Conservation (phyloP, 2,329 filamentous ascomycete genomes). For the Pseudocercospora macadamiae region DNA sequence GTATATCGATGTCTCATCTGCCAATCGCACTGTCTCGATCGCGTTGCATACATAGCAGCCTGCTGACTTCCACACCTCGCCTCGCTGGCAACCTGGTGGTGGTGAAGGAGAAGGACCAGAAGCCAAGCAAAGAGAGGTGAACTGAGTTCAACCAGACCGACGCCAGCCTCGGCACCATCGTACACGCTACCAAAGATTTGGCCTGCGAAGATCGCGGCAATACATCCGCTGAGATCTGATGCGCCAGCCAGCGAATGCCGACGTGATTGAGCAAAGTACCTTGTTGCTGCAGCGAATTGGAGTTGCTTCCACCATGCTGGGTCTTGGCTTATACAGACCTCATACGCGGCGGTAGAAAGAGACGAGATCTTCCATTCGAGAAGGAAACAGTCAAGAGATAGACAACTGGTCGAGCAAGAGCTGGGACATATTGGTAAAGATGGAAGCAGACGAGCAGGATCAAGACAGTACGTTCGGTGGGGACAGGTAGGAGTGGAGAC, state of each 20-base stretch:
- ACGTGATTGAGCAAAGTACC: neutral
- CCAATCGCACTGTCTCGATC: neutral
- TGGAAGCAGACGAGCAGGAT: conserved; percentile 34
- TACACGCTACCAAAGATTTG: neutral
- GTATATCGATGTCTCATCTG: neutral
- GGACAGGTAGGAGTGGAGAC: conserved; percentile 12
- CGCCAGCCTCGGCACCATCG: too few species aligned
- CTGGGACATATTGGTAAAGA: neutral
- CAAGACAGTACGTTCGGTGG: conserved; percentile 35
- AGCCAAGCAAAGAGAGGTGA: too few species aligned
- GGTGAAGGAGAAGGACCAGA: too few species aligned
- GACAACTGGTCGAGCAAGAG: neutral
- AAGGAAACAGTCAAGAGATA: neutral
- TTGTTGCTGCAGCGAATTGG: neutral
- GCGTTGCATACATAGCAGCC: neutral
- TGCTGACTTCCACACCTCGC: neutral
- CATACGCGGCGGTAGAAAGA: neutral
- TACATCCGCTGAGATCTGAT: neutral
- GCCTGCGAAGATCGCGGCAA: neutral
- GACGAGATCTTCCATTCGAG: neutral
- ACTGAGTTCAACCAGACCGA: too few species aligned
- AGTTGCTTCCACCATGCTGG: neutral
- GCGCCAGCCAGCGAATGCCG: neutral
- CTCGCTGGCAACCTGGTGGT: neutral
- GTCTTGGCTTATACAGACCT: neutral